Base-by-base conservation (phyloP, 805 yeast species). In the Grigorovia humatica region DNA sequence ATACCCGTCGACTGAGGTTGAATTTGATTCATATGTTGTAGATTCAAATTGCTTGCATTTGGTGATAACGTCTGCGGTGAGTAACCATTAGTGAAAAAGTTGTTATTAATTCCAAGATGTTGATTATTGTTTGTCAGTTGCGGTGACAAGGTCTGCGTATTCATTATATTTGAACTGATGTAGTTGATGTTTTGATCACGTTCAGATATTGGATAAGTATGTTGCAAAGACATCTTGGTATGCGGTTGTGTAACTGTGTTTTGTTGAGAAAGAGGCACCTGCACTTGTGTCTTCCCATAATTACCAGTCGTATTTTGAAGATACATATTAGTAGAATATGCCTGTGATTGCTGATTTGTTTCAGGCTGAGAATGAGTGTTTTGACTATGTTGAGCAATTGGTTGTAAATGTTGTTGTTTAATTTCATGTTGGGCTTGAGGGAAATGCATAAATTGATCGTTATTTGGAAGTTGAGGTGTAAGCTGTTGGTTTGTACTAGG, bases 41-140 rank as follows among this genome's bases (percentile, higher is more conserved):
- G 29, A 29, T 55, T 61, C 6, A 46, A 17, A 29, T 51, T 51
- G 47, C 63, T 59, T 5, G 55, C 50, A 29, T 52, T 57, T 7
- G 68, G 68, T 2, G 69, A 64, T 27, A 65, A 63, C 12, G 69
- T 55, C 45, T 51, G 51, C 1, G 68, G 66, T 45, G 63, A 61
- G 46, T 66, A 65, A 42, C 49, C 59, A 20, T 54, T 59, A 8
- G 65, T 58, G 19, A 70, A 60, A 30, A 62, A 41, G 23, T 58
- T 54, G 17, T 48, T 41, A 18, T 48, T 48, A 5, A 17, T 17
- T 11, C 35, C 17, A 30, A 19, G 54, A 19, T 48, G 54, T n/a
- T 52, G 57, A 3, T 48, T 42, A n/a, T 47, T 43, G 2, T 35
- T 35, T 9, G 18, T 19, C 20, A 43, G 51, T 19, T 45, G 29